A percentile compares a stretch with the other conserved stretches of the same genome.
Conservation (phyloP, 2,329 filamentous ascomycete genomes). For the Pyrenochaeta sp. region DNA sequence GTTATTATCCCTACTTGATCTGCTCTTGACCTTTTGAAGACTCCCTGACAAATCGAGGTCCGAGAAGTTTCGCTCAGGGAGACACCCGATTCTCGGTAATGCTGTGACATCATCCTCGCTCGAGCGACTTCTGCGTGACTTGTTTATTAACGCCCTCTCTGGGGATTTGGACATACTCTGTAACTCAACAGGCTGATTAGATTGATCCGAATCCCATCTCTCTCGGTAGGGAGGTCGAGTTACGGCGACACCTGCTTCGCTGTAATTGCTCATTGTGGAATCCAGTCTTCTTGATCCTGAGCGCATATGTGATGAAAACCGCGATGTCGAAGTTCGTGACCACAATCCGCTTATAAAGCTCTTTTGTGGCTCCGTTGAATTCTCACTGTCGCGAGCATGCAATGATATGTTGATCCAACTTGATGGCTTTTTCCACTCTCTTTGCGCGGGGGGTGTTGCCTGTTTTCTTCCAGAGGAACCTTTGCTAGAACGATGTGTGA, state of each 20-base stretch:
- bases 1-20: too few species aligned
- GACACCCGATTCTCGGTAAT: constrained; percentile 23
- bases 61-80: constrained; percentile 15
- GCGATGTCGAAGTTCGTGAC: constrained; percentile 6
- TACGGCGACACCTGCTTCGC: constrained; percentile 8
- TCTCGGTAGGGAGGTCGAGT: constrained; percentile 12
- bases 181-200: constrained; percentile 3
- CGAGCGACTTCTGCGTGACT: constrained; percentile 3
- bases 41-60: neutral
- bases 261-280: constrained; percentile 19
- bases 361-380: constrained; percentile 3
- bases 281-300: constrained; percentile 7
- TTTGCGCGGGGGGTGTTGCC: neutral
- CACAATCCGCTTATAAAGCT: constrained; percentile 14
- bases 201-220: neutral
- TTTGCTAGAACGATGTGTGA: constrained; percentile 14
- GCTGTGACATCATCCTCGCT: constrained; percentile 17
- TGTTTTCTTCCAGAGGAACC: neutral
- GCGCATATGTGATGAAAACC: constrained; percentile 9
- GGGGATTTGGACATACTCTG: neutral
- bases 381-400: constrained; percentile 1
- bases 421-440: constrained; percentile 14
- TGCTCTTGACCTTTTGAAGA: too few species aligned
- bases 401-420: constrained; percentile 13
- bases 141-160: neutral